A percentile compares a stretch with the other conserved stretches of the same genome.
Evolutionary conservation across 2,329 filamentous ascomycete genomes (phyloP).

Genomic region (Aureobasidium sp.): DNA sequence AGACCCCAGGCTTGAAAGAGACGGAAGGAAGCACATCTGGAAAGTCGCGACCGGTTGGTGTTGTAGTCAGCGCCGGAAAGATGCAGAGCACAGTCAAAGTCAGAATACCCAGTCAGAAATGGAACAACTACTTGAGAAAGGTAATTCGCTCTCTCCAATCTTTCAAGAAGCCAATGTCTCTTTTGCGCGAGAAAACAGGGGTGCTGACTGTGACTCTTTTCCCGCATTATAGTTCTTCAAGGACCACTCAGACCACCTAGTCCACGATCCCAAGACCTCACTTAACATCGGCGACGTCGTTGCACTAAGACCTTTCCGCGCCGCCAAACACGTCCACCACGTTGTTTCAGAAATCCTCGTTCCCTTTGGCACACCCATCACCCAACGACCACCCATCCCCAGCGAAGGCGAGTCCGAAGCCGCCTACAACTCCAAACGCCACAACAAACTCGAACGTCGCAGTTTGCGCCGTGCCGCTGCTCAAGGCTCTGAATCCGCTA

Average conservation of each 20-base stretch:
- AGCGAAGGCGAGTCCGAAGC: constrained; percentile 53
- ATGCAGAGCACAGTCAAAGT: constrained; percentile 77
- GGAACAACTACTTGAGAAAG: constrained; percentile 66
- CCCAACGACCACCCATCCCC: constrained; percentile 57
- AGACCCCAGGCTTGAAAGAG: not conserved
- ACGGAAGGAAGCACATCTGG: not conserved
- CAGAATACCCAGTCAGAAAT: constrained; percentile 59
- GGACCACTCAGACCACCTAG: constrained; percentile 55
- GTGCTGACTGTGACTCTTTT: not conserved
- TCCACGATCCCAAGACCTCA: constrained; percentile 70
- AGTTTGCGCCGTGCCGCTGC: constrained; percentile 22
- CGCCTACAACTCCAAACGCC: constrained; percentile 46
- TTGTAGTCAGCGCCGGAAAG: constrained; percentile 68
- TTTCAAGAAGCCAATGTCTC: not conserved
- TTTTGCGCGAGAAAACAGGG: not conserved
- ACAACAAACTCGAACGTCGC: constrained; percentile 45
- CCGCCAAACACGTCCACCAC: constrained; percentile 60
- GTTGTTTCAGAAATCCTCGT: constrained; percentile 69
- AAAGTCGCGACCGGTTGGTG: constrained; percentile 35
- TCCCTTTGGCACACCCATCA: constrained; percentile 56
- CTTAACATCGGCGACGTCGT: constrained; percentile 68
- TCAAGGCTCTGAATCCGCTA: constrained; percentile 22
- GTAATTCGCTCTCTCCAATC: constrained; percentile 32
- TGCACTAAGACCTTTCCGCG: constrained; percentile 60
- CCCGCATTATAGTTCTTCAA: constrained; percentile 50